Evolutionary conservation across 768 basidiomycete species (phyloP), one percentile per base, ranked within the genome.

Genomic region (Hygrophoropsis aurantiaca): DNA sequence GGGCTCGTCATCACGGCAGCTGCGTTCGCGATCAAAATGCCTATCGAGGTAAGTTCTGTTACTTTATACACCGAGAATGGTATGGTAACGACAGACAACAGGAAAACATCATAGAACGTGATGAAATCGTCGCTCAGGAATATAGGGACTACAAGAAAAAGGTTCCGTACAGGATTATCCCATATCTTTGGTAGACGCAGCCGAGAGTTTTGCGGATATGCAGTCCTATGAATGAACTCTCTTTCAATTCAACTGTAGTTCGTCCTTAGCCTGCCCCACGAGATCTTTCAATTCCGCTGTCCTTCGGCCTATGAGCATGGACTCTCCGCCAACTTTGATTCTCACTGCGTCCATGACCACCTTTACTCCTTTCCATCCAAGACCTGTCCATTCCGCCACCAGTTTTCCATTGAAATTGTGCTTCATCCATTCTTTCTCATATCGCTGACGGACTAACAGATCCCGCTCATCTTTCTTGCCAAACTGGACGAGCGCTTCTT

Each of bases 311-410:
- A 78, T 50, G 20, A 78, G 62, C 45, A 82, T 60, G 9, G 69
- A 73, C 18, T 68, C 69, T 3, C 80, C 80, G 24, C 77, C 81
- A 11, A 74, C 58, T 27, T 65, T 65, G 24, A 55, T 56, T 33
- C 80, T 68, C 27, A 84, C 73, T 35, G 62, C 63, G 26, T 77
- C 73, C 79, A 81, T 81, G 39, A 82, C 68, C 39, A 58, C 56
- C 53, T 81, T 77, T 20, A 82, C 70, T 3, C 68, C 71, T 40
- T 34, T 63, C 73, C 77, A 78, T 11, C 66, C 72, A 30, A 81
- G 51, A 4, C 71, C 70, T 3, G 77, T 69, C 82, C 80, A 84
- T 45, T 79, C 74, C n/a, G 71, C 69, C 9, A 85, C 74, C 20
- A 61, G 66, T 11, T 62, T 65, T 4, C 82, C 81, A 46, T 69